Percentiles rank a stretch among this genome's conserved stretches.
Conservation (phyloP, 2,329 filamentous ascomycete species). For the Xylariaceae sp. region DNA sequence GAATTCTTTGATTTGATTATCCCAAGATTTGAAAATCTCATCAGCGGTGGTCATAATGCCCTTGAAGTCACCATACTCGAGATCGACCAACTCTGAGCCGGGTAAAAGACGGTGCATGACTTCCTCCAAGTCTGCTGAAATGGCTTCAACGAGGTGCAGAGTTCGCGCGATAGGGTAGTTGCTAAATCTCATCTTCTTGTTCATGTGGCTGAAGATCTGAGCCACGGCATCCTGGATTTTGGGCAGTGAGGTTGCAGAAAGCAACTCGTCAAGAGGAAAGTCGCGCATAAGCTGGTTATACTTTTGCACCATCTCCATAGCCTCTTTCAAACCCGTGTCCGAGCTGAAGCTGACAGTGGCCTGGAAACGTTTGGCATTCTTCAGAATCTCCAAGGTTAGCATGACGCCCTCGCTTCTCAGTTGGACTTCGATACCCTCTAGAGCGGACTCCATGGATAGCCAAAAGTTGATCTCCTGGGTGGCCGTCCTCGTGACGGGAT, state of each 20-base stretch:
- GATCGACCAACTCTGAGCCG: slow-evolving; percentile 83
- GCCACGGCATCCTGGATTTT: slow-evolving; percentile 88
- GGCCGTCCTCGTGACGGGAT: slow-evolving; percentile 72
- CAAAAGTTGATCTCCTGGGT: slow-evolving; percentile 99
- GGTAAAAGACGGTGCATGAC: slow-evolving; percentile 83
- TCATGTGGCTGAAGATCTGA: slow-evolving; percentile 89
- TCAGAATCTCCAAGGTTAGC: slow-evolving; percentile 89
- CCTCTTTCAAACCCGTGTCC: slow-evolving; percentile 94
- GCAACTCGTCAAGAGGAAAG: slow-evolving; percentile 90
- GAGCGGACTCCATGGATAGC: slow-evolving; percentile 91
- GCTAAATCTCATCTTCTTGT: slow-evolving; percentile 96
- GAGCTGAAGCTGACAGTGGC: slow-evolving; percentile 95
- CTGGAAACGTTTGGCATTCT: slow-evolving; percentile 96
- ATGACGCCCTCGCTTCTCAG: slow-evolving; percentile 84
- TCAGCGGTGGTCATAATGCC: slow-evolving; percentile 80
- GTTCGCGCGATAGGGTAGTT: slow-evolving; percentile 92
- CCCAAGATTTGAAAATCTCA: slow-evolving; percentile 87
- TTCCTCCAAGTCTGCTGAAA: slow-evolving; percentile 87
- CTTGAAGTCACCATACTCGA: slow-evolving; percentile 89
- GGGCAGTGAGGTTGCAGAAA: slow-evolving; percentile 83
- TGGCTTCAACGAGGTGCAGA: slow-evolving; percentile 91
- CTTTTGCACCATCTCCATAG: slow-evolving; percentile 93
- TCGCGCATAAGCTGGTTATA: slow-evolving; percentile 99
- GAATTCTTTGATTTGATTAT: slow-evolving; percentile 95
- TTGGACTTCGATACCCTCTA: slow-evolving; percentile 89